Evolutionary conservation across 768 basidiomycete species (phyloP).

Genomic region (Pleurotus tuber-regium): DNA sequence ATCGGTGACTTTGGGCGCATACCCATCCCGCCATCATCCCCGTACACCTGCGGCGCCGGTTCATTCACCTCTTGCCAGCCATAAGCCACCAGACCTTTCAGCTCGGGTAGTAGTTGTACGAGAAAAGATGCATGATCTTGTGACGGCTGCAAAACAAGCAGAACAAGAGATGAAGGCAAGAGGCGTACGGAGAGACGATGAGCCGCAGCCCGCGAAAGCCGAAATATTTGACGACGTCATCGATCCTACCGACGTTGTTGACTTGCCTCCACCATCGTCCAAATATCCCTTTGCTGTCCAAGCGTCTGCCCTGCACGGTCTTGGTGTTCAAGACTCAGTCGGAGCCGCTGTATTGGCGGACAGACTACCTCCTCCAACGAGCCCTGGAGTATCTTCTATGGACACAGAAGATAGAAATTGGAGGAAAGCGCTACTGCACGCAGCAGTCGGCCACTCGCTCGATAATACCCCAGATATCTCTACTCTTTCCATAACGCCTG

Average conservation of each 20-base stretch:
- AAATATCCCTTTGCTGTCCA: constrained; percentile 74
- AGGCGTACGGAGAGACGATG: constrained; percentile 44
- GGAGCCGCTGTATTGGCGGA: constrained; percentile 78
- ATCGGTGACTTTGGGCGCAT: constrained; percentile 48
- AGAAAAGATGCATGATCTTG: constrained; percentile 74
- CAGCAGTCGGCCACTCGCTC: constrained; percentile 78
- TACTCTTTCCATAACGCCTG: constrained; percentile 42
- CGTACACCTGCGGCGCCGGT: constrained; percentile 34
- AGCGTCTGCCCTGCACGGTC: constrained; percentile 67
- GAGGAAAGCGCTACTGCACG: constrained; percentile 72
- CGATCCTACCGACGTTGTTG: constrained; percentile 83
- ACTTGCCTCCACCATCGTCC: constrained; percentile 68
- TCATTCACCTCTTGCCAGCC: constrained; percentile 20
- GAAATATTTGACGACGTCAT: constrained; percentile 51
- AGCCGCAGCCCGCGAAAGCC: constrained; percentile 35
- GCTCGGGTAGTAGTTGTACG: constrained; percentile 80
- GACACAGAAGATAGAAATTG: constrained; percentile 61
- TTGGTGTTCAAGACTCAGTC: constrained; percentile 73
- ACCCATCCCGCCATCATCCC: constrained; percentile 35
- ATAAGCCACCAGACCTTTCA: constrained; percentile 33
- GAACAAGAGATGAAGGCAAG: constrained; percentile 68
- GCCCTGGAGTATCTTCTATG: constrained; percentile 53
- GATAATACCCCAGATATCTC: constrained; percentile 49
- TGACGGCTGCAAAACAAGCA: constrained; percentile 68
- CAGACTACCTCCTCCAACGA: constrained; percentile 61